Conservation (phyloP, 805 yeast species). For the Myxozyma vanderwaltii region DNA sequence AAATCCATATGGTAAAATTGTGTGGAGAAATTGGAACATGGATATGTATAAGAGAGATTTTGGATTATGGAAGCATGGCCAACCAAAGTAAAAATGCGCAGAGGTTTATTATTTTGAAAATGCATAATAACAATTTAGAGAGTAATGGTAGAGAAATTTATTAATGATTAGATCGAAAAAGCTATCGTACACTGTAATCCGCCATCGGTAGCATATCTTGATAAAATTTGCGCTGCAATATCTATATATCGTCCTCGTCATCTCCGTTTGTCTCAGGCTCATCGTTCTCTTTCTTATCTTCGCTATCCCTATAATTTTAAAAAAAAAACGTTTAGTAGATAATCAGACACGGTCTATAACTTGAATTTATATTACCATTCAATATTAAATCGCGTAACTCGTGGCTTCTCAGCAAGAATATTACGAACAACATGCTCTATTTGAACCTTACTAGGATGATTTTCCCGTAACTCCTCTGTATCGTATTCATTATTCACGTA, state of each 20-base stretch:
- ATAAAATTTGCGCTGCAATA: neutral
- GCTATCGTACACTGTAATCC: neutral
- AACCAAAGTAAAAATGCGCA: neutral
- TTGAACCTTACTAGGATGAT: constrained; percentile 33
- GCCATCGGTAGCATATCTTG: neutral
- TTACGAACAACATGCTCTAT: constrained; percentile 70
- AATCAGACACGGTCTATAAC: too few relatives aligned
- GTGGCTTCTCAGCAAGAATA: constrained; percentile 93
- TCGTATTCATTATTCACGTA: constrained; percentile 97
- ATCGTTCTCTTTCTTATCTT: constrained; percentile 24
- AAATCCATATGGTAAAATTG: constrained; percentile 86
- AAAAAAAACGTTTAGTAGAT: neutral
- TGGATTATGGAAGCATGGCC: constrained; percentile 20
- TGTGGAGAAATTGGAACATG: constrained; percentile 94
- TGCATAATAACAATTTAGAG: too few relatives aligned
- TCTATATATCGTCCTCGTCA: constrained; percentile 23
- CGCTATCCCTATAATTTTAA: constrained; percentile 13
- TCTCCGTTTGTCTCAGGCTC: constrained; percentile 36
- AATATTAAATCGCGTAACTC: constrained; percentile 94
- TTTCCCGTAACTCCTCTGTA: constrained; percentile 82
- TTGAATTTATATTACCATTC: constrained; percentile 74
- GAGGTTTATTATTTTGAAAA: neutral
- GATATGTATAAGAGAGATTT: constrained; percentile 57
- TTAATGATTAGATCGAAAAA: too few relatives aligned
- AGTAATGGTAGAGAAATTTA: too few relatives aligned